Percentiles rank a stretch among this genome's conserved stretches.
phyloP scores from a whole-genome alignment of 441 rosid genomes.

The Croton laevigatus region DNA sequence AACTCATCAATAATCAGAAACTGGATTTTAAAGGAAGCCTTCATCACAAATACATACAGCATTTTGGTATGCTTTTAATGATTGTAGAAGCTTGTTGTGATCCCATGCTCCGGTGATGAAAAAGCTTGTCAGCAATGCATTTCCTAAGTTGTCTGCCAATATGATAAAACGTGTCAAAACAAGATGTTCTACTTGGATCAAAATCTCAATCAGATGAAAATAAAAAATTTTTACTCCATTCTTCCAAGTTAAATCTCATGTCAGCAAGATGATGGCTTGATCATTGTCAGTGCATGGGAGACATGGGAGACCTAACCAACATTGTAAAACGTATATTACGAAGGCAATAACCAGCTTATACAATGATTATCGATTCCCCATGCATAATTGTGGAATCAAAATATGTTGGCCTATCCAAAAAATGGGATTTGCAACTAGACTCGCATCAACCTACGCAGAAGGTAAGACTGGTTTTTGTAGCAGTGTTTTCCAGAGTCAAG shows the following conservation, averaged over 20 bases:
- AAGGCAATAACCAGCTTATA: not conserved
- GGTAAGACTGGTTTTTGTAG: not conserved
- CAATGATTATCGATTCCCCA: not conserved
- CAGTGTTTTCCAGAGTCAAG: not conserved
- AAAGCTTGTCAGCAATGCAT: slow-evolving; percentile 68
- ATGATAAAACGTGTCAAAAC: slow-evolving; percentile 23
- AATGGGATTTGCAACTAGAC: not conserved
- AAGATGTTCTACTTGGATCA: not conserved
- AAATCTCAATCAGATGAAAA: slow-evolving; percentile 1
- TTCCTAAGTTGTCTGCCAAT: slow-evolving; percentile 65
- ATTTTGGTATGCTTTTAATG: slow-evolving; percentile 71
- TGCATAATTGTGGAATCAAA: not conserved
- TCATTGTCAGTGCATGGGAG: not conserved
- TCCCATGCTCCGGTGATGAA: slow-evolving; percentile 71
- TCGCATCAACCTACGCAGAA: not conserved
- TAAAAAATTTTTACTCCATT: not conserved
- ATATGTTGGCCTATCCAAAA: not conserved
- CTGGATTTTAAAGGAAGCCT: not conserved
- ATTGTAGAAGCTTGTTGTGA: slow-evolving; percentile 59
- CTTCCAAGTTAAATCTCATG: not conserved
- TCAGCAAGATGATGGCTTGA: not conserved
- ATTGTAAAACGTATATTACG: too few relatives aligned
- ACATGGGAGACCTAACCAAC: not conserved
- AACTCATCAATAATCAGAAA: not conserved
- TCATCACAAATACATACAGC: slow-evolving; percentile 45